Evolutionary conservation across 768 basidiomycete species (phyloP).

Genomic region (Asterophora lycoperdoides): DNA sequence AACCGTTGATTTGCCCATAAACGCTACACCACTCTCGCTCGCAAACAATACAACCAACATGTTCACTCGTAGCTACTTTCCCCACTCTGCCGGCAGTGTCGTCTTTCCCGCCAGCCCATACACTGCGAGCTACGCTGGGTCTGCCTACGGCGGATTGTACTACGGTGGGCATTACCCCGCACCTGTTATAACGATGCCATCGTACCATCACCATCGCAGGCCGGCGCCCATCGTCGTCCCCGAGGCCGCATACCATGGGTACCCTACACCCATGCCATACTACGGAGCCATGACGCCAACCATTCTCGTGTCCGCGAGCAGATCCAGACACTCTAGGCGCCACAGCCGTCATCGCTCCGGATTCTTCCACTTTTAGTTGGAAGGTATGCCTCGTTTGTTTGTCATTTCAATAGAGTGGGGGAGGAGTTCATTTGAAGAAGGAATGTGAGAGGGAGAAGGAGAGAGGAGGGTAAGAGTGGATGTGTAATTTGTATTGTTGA

Average conservation of each 20-base stretch:
- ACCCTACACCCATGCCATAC: slow-evolving; percentile 12
- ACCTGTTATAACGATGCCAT: slow-evolving; percentile 10
- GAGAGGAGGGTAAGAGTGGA: slow-evolving; percentile 3
- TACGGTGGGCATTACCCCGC: slow-evolving; percentile 11
- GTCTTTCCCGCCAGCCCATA: slow-evolving; percentile 16
- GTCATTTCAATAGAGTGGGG: background rate
- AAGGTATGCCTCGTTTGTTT: background rate
- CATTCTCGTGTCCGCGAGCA: slow-evolving; percentile 9
- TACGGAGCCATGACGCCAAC: slow-evolving; percentile 11
- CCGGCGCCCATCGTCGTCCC: slow-evolving; percentile 15
- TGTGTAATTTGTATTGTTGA: slow-evolving; percentile 14
- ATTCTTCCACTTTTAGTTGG: slow-evolving; percentile 17
- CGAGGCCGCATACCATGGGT: slow-evolving; percentile 5
- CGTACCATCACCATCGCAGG: slow-evolving; percentile 10
- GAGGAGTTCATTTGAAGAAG: slow-evolving; percentile 2
- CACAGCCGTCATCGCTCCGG: slow-evolving; percentile 10
- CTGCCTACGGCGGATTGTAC: slow-evolving; percentile 9
- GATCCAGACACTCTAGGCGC: slow-evolving; percentile 10
- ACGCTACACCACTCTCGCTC: background rate
- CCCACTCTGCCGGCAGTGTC: slow-evolving; percentile 17
- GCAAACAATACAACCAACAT: slow-evolving; percentile 5
- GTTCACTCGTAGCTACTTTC: slow-evolving; percentile 18
- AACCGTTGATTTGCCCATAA: background rate
- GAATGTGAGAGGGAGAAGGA: background rate
- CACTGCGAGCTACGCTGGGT: slow-evolving; percentile 9